Evolutionary conservation across 2,329 filamentous ascomycete genomes (phyloP).

Genomic region (Aspergillus jensenii): DNA sequence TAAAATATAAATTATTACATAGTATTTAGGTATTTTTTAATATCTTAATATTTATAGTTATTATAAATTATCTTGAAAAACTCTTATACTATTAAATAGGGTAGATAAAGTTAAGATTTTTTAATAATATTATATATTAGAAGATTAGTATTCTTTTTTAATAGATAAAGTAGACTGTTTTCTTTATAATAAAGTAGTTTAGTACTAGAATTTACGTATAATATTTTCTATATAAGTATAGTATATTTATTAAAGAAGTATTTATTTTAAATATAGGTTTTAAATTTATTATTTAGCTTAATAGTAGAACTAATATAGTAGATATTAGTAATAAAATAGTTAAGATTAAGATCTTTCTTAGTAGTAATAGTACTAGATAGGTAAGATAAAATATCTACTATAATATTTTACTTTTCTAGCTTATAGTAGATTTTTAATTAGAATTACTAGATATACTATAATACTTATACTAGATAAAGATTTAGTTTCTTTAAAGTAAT

Average conservation of each 20-base stretch:
- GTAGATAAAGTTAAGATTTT: not conserved
- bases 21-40: not conserved
- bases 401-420: not conserved
- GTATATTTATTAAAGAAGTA: not conserved
- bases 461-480: not conserved
- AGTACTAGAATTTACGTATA: not conserved
- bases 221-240: not conserved
- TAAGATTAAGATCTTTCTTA: not conserved
- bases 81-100: not conserved
- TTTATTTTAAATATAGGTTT: not conserved
- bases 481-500: not conserved
- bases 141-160: not conserved
- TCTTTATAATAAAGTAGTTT: not conserved
- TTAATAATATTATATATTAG: not conserved
- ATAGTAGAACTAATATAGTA: not conserved
- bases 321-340: not conserved
- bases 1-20: not conserved
- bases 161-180: not conserved
- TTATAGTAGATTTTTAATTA: not conserved
- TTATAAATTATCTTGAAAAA: not conserved
- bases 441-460: not conserved
- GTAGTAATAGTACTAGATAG: not conserved
- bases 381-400: not conserved
- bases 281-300: not conserved
- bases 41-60: not conserved